Evolutionary conservation across 2,329 filamentous ascomycete species (phyloP), one percentile per base, ranked within the genome.

Genomic region (Cladosporium cucumerinum): DNA sequence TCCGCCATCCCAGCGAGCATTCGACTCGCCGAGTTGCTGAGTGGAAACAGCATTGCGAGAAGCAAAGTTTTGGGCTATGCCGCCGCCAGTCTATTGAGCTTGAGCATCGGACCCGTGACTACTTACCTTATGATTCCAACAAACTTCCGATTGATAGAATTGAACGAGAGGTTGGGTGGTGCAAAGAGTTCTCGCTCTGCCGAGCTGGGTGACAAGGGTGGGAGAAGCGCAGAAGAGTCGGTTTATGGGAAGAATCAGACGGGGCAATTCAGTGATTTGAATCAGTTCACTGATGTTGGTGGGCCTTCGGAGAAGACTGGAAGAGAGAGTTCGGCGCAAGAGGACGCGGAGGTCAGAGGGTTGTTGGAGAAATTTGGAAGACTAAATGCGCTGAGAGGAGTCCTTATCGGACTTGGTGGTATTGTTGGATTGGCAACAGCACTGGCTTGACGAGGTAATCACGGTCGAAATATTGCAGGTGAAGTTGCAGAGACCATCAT

Each of bases 311-410:
- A 71, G 21, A 70, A 73, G 63, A 76, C 72, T 8, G 74, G 65
- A 18, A 73, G 76, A 58, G 74, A 74, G n/a, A 75, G 74, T 8
- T 71, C 74, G 0, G 68, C 78, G 64, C 77, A 78, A 59, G 78
- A 78, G 12, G 73, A 78, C 55, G 68, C 73, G 59, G 69, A 73
- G 18, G 79, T 79, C 71, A 75, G 78, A 71, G 72, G 72, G 21
- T 73, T 75, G 43, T 73, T 79, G 64, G 74, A 63, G 5, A 69
- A 69, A 30, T 78, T 71, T 58, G 69, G 65, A 5, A 65, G 57
- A 63, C 65, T 72, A 58, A 74, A 74, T 67, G 23, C 66, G 23
- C 58, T 69, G 5, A 63, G 72, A 25, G 71, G 69, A 8, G 58
- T 67, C 16, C 61, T 73, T 52, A 64, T 72, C n/a, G 71, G 64